These are phyloP conservation scores for Coemansia sp. DNA, from an alignment of 192 early-diverging fungal species.

Conservation along the genomic window DNA sequence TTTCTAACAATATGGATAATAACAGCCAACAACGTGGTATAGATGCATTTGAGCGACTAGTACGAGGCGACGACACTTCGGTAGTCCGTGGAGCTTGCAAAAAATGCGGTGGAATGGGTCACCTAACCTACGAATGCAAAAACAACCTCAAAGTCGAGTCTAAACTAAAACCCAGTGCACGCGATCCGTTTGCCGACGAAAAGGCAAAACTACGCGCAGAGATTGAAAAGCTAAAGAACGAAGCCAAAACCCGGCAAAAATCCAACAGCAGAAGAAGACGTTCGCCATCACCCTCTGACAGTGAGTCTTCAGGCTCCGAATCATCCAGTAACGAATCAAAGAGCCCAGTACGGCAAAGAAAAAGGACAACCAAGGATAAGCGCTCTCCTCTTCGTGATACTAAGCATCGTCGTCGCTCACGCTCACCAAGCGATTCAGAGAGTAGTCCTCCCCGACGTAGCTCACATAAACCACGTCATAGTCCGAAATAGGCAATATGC, in stretches of 20 bases:
- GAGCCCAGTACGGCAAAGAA: neutral
- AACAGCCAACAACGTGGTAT: slow-evolving; percentile 43
- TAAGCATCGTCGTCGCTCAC: neutral
- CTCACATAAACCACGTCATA: neutral
- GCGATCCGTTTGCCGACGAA: slow-evolving; percentile 41
- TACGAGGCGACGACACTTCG: slow-evolving; percentile 26
- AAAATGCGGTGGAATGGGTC: slow-evolving; percentile 54
- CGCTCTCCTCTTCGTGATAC: neutral
- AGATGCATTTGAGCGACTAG: slow-evolving; percentile 54
- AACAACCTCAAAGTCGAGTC: slow-evolving; percentile 44
- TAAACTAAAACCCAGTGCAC: slow-evolving; percentile 10
- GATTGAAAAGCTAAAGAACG: slow-evolving; percentile 30
- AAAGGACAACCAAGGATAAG: neutral
- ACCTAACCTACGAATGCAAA: slow-evolving; percentile 56
- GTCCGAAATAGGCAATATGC: neutral
- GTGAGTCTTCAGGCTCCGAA: slow-evolving; percentile 1
- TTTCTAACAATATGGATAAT: neutral
- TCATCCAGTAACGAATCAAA: neutral
- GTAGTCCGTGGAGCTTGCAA: slow-evolving; percentile 46
- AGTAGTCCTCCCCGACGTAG: neutral
- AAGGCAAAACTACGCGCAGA: slow-evolving; percentile 41
- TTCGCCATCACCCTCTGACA: slow-evolving; percentile 5
- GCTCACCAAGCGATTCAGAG: slow-evolving; percentile 14
- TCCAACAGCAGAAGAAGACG: neutral
- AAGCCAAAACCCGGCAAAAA: slow-evolving; percentile 4